Conservation (phyloP, 305 asterid genomes). For the Fraxinus latifolia region DNA sequence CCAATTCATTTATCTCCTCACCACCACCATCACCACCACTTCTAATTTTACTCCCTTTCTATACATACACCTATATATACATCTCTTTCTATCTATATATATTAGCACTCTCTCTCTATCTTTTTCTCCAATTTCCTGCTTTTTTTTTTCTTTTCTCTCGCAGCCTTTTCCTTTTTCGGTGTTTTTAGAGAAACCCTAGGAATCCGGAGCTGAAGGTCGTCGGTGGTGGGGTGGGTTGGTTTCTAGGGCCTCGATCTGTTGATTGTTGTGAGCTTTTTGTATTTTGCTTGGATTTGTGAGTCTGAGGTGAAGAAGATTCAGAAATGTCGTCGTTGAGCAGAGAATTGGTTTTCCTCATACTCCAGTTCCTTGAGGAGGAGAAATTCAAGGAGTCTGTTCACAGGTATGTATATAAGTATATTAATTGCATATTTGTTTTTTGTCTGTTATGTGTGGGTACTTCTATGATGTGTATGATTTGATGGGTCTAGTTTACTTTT, state of each 20-base stretch:
- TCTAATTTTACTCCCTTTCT: conserved; percentile 19
- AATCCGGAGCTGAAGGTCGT: conserved; percentile 29
- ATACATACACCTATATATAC: neutral
- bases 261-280: conserved; percentile 15
- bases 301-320: conserved; percentile 27
- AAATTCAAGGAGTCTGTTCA: conserved; percentile 97
- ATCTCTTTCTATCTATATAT: conserved; percentile 28
- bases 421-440: neutral
- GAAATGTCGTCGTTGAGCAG: conserved; percentile 93
- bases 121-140: conserved; percentile 21
- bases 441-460: conserved; percentile 11
- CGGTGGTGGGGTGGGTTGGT: conserved; percentile 35
- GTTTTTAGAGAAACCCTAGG: conserved; percentile 66
- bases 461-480: conserved; percentile 19
- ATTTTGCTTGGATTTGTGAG: conserved; percentile 35
- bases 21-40: neutral
- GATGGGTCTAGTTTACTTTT: conserved; percentile 1
- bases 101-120: conserved; percentile 10
- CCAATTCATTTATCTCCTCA: conserved; percentile 57
- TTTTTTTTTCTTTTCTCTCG: conserved; percentile 23
- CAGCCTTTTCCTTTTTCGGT: conserved; percentile 23
- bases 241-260: conserved; percentile 64
- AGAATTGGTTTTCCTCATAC: conserved; percentile 92
- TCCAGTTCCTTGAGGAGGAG: conserved; percentile 95
- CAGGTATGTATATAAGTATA: conserved; percentile 36